Evolutionary conservation across 768 basidiomycete genomes (phyloP), one percentile per base, ranked within the genome.

Genomic region (Suillus tomentosus): DNA sequence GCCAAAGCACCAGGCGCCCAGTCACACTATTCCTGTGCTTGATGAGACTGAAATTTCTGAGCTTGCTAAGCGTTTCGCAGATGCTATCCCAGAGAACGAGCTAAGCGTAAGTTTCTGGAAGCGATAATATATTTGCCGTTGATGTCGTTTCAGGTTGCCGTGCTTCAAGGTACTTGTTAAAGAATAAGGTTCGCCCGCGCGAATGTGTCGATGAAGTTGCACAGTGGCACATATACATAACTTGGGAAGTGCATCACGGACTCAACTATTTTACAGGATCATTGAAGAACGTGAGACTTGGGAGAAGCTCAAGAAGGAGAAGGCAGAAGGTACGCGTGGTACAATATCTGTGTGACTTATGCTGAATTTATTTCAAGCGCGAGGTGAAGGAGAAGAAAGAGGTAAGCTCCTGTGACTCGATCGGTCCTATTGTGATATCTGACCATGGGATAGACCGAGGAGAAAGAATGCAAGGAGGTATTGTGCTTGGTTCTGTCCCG

Each of bases 111-210:
- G 89, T 80, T 53, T 19, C 60, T 54, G 17, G 43, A 36, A 59
- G 60, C 5, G 48, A 22, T 53, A 34, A 39, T 55, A 22, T 17
- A 17, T 47, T 55, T 24, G 17, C 24, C 39, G 27, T 54, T 68
- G 54, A 66, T 24, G 31, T 47, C 40, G 54, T 42, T 62, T 39
- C 70, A 92, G 91, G 91, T 94, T 64, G 93, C 93, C 34, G 81
- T 84, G 56, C 82, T 94, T 67, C 93, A 94, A 80, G 93, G 93
- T 3, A 94, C 74, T 82, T 95, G 45, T 81, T 94, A 64, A 91
- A 90, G 83, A 94, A 94, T 76, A 94, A 95, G 83, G 89, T 93
- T 14, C 87, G 93, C n/a, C 93, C 93, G 47, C 83, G 84, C 65
- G 91, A 94, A 75, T 91, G 89, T 67, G 92, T 95, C 10, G 88